These are phyloP conservation scores for Ophiostoma montium DNA, from an alignment of 2,329 filamentous ascomycete species.

Conservation along the genomic window DNA sequence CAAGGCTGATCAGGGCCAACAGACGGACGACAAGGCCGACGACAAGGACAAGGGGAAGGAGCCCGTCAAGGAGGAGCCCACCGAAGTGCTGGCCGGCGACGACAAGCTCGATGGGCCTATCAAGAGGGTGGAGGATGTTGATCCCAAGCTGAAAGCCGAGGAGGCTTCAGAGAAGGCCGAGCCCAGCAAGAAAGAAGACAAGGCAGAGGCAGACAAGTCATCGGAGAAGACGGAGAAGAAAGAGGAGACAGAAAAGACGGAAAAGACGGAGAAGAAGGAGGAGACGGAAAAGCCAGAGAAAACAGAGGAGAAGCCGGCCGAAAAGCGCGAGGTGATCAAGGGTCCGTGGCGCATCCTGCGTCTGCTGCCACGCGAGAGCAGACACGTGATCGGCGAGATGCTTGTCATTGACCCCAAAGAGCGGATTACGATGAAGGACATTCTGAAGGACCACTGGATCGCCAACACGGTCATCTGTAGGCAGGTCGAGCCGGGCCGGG, in stretches of 20 bases:
- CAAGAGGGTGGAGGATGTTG: too few species aligned
- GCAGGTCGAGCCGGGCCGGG: constrained; percentile 55
- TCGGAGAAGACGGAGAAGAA: background rate
- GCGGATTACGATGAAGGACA: constrained; percentile 72
- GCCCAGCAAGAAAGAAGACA: too few species aligned
- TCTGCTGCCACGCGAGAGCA: constrained; percentile 73
- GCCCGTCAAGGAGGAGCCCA: too few species aligned
- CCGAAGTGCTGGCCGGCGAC: background rate
- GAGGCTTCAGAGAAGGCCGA: too few species aligned
- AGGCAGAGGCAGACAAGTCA: too few species aligned
- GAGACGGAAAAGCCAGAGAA: constrained; percentile 17
- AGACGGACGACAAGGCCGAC: constrained; percentile 27
- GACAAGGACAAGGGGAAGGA: background rate
- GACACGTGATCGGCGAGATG: constrained; percentile 86
- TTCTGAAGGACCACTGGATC: constrained; percentile 85
- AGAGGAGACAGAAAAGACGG: background rate
- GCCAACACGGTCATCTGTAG: constrained; percentile 69
- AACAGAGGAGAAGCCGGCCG: constrained; percentile 20
- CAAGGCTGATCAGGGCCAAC: constrained; percentile 21
- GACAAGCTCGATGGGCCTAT: constrained; percentile 3
- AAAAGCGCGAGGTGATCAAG: constrained; percentile 67
- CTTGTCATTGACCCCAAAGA: constrained; percentile 74
- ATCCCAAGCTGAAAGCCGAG: constrained; percentile 2
- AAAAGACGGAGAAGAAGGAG: background rate
- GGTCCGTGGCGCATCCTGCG: constrained; percentile 85